Conservation (phyloP, 371 early-diverging fungal genomes). For the Massospora cicadina region DNA sequence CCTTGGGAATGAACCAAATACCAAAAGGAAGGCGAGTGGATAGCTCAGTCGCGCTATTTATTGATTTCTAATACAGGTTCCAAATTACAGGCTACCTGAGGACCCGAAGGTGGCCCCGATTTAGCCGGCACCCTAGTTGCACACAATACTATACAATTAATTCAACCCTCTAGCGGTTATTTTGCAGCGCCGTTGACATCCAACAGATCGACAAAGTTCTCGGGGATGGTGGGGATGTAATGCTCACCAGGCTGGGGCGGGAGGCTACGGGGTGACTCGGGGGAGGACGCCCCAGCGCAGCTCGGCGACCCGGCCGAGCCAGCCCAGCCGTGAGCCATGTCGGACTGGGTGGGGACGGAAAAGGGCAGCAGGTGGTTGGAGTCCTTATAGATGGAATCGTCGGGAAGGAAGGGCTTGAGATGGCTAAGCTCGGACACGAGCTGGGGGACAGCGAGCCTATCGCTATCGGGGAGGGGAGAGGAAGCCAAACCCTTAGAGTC, state of each 20-base stretch:
- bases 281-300: neutral
- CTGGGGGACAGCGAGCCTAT: neutral
- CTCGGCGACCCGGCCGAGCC: neutral
- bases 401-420: conserved; percentile 10
- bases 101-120: no score
- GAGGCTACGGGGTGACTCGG: neutral
- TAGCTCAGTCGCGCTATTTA: no score
- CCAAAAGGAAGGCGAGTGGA: no score
- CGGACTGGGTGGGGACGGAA: conserved; percentile 24
- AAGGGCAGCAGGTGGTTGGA: conserved; percentile 31
- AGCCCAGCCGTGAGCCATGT: conserved; percentile 16
- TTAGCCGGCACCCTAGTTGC: no score
- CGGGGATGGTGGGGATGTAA: conserved; percentile 6
- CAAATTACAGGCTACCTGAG: no score
- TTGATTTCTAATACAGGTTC: no score
- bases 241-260: neutral
- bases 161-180: no score
- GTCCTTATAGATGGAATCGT: conserved; percentile 17
- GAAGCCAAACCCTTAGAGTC: no score
- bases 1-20: no score
- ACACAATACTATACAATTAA: no score
- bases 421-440: conserved; percentile 7
- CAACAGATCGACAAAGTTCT: conserved; percentile 4
- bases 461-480: no score
- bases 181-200: neutral